Percentiles rank a stretch among this genome's conserved stretches.
Conservation (phyloP, 1,139 yeast species). For the Suhomyces maxii region DNA sequence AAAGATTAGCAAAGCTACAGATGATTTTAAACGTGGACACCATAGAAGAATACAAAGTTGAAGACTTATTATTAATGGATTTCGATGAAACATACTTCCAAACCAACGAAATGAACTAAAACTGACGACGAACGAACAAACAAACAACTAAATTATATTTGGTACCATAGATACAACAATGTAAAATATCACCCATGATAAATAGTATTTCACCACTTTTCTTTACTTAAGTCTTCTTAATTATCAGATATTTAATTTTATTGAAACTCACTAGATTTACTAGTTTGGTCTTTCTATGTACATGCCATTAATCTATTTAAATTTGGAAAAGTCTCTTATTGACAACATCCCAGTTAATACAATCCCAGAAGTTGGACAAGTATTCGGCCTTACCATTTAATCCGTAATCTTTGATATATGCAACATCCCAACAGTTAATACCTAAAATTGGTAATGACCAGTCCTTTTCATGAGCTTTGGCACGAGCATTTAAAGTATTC, state of each 20-base stretch:
- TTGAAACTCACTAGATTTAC: too few species aligned
- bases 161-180: neutral
- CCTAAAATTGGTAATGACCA: conserved; percentile 78
- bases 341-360: conserved; percentile 86
- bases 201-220: too few species aligned
- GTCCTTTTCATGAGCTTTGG: conserved; percentile 52
- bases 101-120: neutral
- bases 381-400: conserved; percentile 72
- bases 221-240: too few species aligned
- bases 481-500: conserved; percentile 46
- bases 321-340: conserved; percentile 57
- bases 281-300: conserved; percentile 1
- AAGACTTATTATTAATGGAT: conserved; percentile 11
- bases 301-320: conserved; percentile 16
- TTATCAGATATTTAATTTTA: too few species aligned
- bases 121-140: neutral
- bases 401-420: conserved; percentile 83
- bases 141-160: neutral
- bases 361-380: conserved; percentile 72
- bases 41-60: conserved; percentile 1
- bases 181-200: too few species aligned
- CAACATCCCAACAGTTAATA: conserved; percentile 84
- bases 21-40: conserved; percentile 18
- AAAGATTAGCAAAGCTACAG: conserved; percentile 23
- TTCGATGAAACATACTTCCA: conserved; percentile 7